phyloP scores from a whole-genome alignment of 1,284 basidiomycete species.

The Neotropicomus parvogracilis region DNA sequence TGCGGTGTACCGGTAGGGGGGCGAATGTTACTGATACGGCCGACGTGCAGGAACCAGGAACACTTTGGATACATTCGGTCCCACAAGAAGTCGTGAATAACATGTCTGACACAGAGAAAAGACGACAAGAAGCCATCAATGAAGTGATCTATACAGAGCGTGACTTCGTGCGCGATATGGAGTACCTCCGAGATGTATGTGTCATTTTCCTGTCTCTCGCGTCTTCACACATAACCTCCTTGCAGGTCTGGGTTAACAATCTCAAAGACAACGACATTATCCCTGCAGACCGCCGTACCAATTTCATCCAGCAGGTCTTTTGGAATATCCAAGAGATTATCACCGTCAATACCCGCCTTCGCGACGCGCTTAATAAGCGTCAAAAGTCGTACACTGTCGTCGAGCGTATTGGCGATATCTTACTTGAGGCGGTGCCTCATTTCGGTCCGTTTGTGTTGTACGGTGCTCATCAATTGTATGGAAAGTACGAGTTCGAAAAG shows the following conservation, averaged over 20 bases:
- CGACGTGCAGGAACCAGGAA: slow-evolving; percentile 71
- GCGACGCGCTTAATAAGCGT: slow-evolving; percentile 92
- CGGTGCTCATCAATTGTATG: slow-evolving; percentile 95
- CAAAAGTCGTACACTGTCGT: slow-evolving; percentile 95
- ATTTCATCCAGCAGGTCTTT: slow-evolving; percentile 93
- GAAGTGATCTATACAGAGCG: slow-evolving; percentile 98
- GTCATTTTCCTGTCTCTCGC: slow-evolving; percentile 2
- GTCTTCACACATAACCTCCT: slow-evolving; percentile 7
- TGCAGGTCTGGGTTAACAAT: slow-evolving; percentile 86
- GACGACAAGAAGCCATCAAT: slow-evolving; percentile 97
- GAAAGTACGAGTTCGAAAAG: slow-evolving; percentile 99
- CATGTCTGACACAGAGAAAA: slow-evolving; percentile 91
- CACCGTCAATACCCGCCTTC: slow-evolving; percentile 82
- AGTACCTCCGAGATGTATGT: slow-evolving; percentile 93
- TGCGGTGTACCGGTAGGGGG: slow-evolving; percentile 22
- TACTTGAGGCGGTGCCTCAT: slow-evolving; percentile 83
- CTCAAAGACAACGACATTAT: slow-evolving; percentile 78
- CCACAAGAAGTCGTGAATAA: slow-evolving; percentile 91
- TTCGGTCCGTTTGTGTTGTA: slow-evolving; percentile 94
- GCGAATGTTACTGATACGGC: slow-evolving; percentile 8
- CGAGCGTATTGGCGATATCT: slow-evolving; percentile 88
- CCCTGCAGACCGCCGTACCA: slow-evolving; percentile 70
- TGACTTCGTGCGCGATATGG: slow-evolving; percentile 96
- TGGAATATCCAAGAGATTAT: slow-evolving; percentile 98
- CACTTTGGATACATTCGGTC: slow-evolving; percentile 97